These are phyloP conservation scores for Backusella tarrabulga DNA, from an alignment of 192 early-diverging fungal genomes.

Conservation along the genomic window DNA sequence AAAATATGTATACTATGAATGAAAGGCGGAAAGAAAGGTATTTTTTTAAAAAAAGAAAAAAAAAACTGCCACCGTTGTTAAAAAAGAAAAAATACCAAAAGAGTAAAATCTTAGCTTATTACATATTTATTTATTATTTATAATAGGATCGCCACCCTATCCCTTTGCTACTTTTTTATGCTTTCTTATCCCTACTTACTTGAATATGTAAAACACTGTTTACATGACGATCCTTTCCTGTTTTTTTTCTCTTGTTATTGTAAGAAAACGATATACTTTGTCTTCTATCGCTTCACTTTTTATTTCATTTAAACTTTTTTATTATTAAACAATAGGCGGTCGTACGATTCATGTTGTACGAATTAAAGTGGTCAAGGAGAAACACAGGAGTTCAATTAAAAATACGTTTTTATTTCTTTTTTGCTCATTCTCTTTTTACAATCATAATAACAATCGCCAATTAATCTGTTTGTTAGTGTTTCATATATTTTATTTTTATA, in stretches of 20 bases:
- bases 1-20: neutral
- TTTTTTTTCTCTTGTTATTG: neutral
- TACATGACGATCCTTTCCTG: neutral
- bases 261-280: neutral
- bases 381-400: constrained; percentile 3
- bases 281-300: neutral
- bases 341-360: neutral
- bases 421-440: neutral
- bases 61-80: neutral
- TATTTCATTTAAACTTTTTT: constrained; percentile 1
- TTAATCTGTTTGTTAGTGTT: neutral
- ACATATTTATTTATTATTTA: constrained; percentile 7
- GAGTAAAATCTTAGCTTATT: neutral
- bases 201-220: neutral
- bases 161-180: neutral
- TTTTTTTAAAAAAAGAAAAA: neutral
- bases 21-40: constrained; percentile 5
- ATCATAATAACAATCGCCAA: neutral
- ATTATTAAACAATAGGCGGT: neutral
- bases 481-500: neutral
- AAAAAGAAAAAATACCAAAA: neutral
- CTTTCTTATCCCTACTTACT: neutral
- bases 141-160: constrained; percentile 3
- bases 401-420: neutral
- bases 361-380: constrained; percentile 10